Base-by-base conservation (phyloP, 495 filamentous ascomycete species). In the Penicillium maclennaniae region DNA sequence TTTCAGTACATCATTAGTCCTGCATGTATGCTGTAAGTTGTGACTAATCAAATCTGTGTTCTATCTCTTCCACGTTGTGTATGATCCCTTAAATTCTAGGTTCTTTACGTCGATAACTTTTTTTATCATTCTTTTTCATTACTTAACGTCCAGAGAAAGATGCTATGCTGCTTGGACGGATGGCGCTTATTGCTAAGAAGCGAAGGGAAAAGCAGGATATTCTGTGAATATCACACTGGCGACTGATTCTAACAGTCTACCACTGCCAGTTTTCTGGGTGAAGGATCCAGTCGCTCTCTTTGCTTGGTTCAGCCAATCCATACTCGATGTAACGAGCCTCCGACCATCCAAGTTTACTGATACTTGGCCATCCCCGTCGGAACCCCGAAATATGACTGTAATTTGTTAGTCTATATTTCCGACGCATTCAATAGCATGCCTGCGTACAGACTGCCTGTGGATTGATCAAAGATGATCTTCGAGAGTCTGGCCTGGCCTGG, bases 381-480 rank as follows among this genome's bases (percentile, higher is more conserved):
- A 44, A 44, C 20, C 59, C 59, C 28, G 59, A 61, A 16, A 61
- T 61, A 12, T 21, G 51, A 55, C 54, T 58, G 17, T 7, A 49
- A 47, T 25, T 36, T 25, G 31, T 61, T 54, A 61, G 50, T 54
- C 44, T 8, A 51, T 51, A 47, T 40, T 51, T 17, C 28, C 19
- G 34, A 43, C 7, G 41, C 23, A 37, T 51, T 41, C 52, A 45
- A 39, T 41, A 31, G 41, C 1, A 51, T 40, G 4, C 28, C 16
- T 26, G 25, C 59, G 31, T 54, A 58, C 54, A 61, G 7, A 42
- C 47, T 55, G 38, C 51, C 51, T 2, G 59, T 55, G 34, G 46
- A 42, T 46, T 44, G 45, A 42, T 61, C 58, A 52, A 27, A 61
- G 27, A 61, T 61, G 27, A 61, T 61, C 38, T 57, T 57, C 2